Evolutionary conservation across 1,139 yeast species (phyloP), one percentile per base, ranked within the genome.

Genomic region (Lodderomyces oxycetoniae): DNA sequence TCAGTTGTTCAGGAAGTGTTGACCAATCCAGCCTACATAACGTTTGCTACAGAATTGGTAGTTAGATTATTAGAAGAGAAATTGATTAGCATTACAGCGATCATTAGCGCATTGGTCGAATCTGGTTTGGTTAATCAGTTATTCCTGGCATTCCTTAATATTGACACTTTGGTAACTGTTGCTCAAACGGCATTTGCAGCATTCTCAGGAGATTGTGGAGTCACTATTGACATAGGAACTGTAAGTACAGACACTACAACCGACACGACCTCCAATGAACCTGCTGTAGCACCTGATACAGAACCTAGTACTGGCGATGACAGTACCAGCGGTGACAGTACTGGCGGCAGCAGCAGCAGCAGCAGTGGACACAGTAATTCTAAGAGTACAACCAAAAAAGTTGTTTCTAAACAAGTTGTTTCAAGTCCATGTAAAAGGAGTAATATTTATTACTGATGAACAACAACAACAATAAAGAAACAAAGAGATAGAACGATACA

Each of bases 141-240:
- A 43, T 53, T 67, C 43, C 49, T 53, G 40, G 57, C 63, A 35
- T 52, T 67, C 36, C 55, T 65, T 42, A 58, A 53, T 38, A 52
- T 58, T 28, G 40, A 50, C 32, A 66, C 70, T 32, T 57, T 65
- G 43, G 41, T 54, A 36, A 60, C 66, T n/a, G 63, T 67, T 33
- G 54, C 59, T 25, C 53, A 59, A 32, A 65, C 64, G 37, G 67
- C 71, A 2, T 59, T 66, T 40, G 69, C 70, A 31, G 73, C 72
- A 3, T 61, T 57, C 42, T 55, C 64, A 15, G 73, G 73, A 28
- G 49, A 55, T 13, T 26, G 35, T 14, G 38, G 40, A 9, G n/a
- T n/a, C n/a, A n/a, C n/a, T n/a, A 32, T 43, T 17, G 41, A 42
- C 15, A 37, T 49, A 4, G 33, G 43, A 17, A 42, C 50, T 14